Conservation (phyloP, 257 asterid species). For the Solanum pennellii region DNA sequence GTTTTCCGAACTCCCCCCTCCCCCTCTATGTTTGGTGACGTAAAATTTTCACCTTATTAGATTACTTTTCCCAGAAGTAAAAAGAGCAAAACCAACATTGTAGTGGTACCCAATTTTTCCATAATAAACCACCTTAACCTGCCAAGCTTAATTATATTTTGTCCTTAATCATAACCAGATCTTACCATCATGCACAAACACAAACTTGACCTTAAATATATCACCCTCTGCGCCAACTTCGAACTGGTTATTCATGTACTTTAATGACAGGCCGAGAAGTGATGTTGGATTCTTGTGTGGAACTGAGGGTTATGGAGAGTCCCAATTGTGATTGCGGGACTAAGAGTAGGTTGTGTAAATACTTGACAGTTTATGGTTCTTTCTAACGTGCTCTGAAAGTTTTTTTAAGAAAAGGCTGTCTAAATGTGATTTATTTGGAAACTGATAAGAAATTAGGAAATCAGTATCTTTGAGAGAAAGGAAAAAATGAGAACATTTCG, state of each 20-base stretch:
- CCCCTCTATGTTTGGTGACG: background rate
- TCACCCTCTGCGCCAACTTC: background rate
- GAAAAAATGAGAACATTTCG: background rate
- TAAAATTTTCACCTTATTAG: background rate
- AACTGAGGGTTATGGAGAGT: background rate
- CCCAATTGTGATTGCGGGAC: background rate
- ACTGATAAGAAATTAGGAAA: background rate
- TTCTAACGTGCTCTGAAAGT: background rate
- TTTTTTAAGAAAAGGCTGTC: background rate
- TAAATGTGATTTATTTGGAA: background rate
- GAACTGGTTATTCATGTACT: background rate
- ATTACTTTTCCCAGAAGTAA: background rate
- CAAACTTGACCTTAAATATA: background rate
- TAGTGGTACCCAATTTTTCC: background rate
- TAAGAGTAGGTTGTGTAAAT: background rate
- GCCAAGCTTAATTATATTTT: background rate
- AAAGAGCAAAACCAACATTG: background rate
- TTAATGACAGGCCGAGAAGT: background rate
- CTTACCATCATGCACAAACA: background rate
- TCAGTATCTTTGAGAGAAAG: background rate
- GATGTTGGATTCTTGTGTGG: background rate
- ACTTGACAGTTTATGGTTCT: background rate
- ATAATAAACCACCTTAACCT: background rate
- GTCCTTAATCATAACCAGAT: background rate
- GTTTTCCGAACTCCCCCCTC: background rate